Evolutionary conservation across 164 flowering plant genomes (phyloP).

Genomic region (Sedum album): DNA sequence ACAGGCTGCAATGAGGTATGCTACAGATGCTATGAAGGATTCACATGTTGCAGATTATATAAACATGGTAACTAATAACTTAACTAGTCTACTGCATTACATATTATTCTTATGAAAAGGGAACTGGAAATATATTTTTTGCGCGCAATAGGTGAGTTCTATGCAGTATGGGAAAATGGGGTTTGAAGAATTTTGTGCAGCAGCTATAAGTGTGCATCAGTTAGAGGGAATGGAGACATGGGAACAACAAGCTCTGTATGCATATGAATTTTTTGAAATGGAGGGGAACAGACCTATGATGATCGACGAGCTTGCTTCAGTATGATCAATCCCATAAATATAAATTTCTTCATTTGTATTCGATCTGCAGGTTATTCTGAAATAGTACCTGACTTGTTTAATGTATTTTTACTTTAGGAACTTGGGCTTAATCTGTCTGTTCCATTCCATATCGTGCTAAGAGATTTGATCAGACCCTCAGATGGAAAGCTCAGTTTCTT

Average conservation of each 20-base stretch:
- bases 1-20: conserved; percentile 56
- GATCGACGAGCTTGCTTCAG: conserved; percentile 97
- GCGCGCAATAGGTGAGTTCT: conserved; percentile 51
- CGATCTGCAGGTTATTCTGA: background rate
- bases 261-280: conserved; percentile 86
- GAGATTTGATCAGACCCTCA: conserved; percentile 86
- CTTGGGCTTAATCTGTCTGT: conserved; percentile 86
- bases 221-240: conserved; percentile 77
- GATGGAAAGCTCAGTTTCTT: conserved; percentile 94
- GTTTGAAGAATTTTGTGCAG: conserved; percentile 90
- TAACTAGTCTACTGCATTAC: background rate
- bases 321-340: conserved; percentile 20
- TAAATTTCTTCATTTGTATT: background rate
- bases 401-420: conserved; percentile 40
- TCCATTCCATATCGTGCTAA: conserved; percentile 84
- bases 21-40: conserved; percentile 88
- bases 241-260: conserved; percentile 91
- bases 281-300: conserved; percentile 83
- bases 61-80: conserved; percentile 39
- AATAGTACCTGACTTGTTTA: background rate
- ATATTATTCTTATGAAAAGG: background rate
- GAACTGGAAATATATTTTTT: background rate
- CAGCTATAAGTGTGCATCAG: conserved; percentile 86
- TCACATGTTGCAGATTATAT: conserved; percentile 69
- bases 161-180: conserved; percentile 75